Evolutionary conservation across 2,329 filamentous ascomycete genomes (phyloP), one percentile per base, ranked within the genome.

Genomic region (Colletotrichum orbiculare): DNA sequence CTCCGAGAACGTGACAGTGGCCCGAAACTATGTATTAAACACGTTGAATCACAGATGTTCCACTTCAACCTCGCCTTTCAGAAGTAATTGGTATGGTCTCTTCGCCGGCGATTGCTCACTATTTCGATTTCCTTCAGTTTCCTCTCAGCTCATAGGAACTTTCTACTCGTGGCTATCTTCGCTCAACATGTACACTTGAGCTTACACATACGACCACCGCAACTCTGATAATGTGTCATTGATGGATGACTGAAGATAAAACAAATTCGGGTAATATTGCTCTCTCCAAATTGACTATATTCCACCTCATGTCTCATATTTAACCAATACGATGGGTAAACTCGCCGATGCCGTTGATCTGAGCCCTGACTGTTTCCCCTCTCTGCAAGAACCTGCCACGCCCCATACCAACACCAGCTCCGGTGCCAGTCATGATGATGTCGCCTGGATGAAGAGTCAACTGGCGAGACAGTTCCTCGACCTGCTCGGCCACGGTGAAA

Each of bases 401-500:
- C 34, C 33, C 48, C 13, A 50, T 35, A 8, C 48, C 48, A 15
- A 50, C 48, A 9, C 48, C 48, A 9, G 48, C 48, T 38, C 48
- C 48, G 10, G 48, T 50, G 9, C 48, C 48, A 12, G 48, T 50
- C 48, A 50, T 50, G 3, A 50, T 39, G 17, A 50, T 17, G 34
- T 50, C 48, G 12, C 48, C 48, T 11, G 48, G 48, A 33, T 50
- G 8, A 2, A 50, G n/a, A 8, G 35, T 50, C 13, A 50, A 35
- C 11, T 50, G 48, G n/a, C n/a, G 34, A 7, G 48, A 50, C 12
- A 50, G 48, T 15, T 15, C 48, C 15, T 33, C 35, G 17, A 50
- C 48, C n/a, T 50, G 48, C 15, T 50, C 48, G 12, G 48, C 48
- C 12, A 50, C 48, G 10, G 48, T 37, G 48, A 50, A 50, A n/a